Conservation (phyloP, 768 basidiomycete species). For the Chiua virens region DNA sequence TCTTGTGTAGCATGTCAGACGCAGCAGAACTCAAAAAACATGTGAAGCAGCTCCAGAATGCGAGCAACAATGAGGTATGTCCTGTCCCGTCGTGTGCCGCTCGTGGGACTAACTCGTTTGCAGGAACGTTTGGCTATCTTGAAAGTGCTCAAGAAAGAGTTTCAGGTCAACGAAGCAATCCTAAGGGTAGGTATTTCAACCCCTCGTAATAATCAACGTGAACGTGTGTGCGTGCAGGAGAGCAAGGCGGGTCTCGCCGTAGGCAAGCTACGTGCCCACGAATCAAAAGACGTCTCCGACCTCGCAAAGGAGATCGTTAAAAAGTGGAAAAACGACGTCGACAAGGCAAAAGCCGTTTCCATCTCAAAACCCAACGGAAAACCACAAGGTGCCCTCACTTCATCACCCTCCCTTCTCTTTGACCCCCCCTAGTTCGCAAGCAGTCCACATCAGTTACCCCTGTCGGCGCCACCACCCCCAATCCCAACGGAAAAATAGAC, state of each 20-base stretch:
- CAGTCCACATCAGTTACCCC: slow-evolving; percentile 41
- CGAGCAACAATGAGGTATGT: slow-evolving; percentile 57
- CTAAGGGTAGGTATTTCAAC: slow-evolving; percentile 59
- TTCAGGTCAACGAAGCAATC: slow-evolving; percentile 67
- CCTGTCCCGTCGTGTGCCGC: slow-evolving; percentile 28
- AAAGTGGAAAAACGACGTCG: slow-evolving; percentile 89
- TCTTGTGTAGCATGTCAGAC: slow-evolving; percentile 29
- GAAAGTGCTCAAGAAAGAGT: slow-evolving; percentile 61
- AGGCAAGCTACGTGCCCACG: slow-evolving; percentile 80
- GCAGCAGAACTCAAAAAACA: slow-evolving; percentile 71
- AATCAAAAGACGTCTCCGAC: slow-evolving; percentile 70
- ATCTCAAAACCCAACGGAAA: slow-evolving; percentile 23
- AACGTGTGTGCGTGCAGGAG: slow-evolving; percentile 54
- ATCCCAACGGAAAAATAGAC: slow-evolving; percentile 35
- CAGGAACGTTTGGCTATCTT: slow-evolving; percentile 68
- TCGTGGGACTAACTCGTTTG: slow-evolving; percentile 27
- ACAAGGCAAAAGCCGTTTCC: slow-evolving; percentile 52
- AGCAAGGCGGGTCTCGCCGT: slow-evolving; percentile 92
- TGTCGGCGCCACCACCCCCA: slow-evolving; percentile 20
- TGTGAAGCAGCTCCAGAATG: slow-evolving; percentile 74
- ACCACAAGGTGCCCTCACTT: slow-evolving; percentile 36
- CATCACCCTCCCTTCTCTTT: neutral
- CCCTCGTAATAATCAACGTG: neutral
- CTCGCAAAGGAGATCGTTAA: slow-evolving; percentile 89
- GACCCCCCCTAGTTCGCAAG: slow-evolving; percentile 27